phyloP scores from a whole-genome alignment of 495 filamentous ascomycete genomes.

The Cladorrhinum samala region DNA sequence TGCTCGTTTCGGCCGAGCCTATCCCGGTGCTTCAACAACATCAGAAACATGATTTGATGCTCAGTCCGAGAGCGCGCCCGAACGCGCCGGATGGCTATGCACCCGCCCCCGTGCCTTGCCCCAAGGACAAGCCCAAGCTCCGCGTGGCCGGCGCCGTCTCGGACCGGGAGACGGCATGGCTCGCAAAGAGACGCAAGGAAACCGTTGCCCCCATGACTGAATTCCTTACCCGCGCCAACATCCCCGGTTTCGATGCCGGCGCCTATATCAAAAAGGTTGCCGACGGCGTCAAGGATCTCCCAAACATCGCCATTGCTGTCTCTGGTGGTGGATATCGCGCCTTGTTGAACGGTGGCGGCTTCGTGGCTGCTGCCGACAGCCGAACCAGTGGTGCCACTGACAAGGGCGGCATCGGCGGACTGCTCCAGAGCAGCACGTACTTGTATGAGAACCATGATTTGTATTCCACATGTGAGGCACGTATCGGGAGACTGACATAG shows the following conservation, averaged over 20 bases:
- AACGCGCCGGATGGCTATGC: slow-evolving; percentile 52
- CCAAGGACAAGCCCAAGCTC: slow-evolving; percentile 39
- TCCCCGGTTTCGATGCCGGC: slow-evolving; percentile 68
- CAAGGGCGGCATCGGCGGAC: slow-evolving; percentile 69
- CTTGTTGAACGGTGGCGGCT: slow-evolving; percentile 82
- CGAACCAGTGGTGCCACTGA: slow-evolving; percentile 61
- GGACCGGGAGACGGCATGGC: slow-evolving; percentile 63
- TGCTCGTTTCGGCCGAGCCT: slow-evolving; percentile 16
- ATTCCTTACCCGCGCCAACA: slow-evolving; percentile 65
- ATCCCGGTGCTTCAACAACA: slow-evolving; percentile 5
- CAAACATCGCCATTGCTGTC: slow-evolving; percentile 59
- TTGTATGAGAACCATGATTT: slow-evolving; percentile 28
- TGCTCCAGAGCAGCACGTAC: slow-evolving; percentile 82
- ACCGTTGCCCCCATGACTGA: slow-evolving; percentile 64
- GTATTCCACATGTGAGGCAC: no score
- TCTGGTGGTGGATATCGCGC: slow-evolving; percentile 78
- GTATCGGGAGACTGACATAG: slow-evolving; percentile 7
- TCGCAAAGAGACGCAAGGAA: slow-evolving; percentile 42
- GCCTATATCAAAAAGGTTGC: slow-evolving; percentile 56
- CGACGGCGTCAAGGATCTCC: slow-evolving; percentile 53
- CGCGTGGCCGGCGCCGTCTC: slow-evolving; percentile 54
- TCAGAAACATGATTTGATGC: neutral
- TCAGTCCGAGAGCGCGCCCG: slow-evolving; percentile 38
- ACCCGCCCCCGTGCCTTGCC: slow-evolving; percentile 48
- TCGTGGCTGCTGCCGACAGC: slow-evolving; percentile 75